Percentiles rank a stretch among this genome's conserved stretches.
Conservation (phyloP, 768 basidiomycete species). For the Lactarius indigo region DNA sequence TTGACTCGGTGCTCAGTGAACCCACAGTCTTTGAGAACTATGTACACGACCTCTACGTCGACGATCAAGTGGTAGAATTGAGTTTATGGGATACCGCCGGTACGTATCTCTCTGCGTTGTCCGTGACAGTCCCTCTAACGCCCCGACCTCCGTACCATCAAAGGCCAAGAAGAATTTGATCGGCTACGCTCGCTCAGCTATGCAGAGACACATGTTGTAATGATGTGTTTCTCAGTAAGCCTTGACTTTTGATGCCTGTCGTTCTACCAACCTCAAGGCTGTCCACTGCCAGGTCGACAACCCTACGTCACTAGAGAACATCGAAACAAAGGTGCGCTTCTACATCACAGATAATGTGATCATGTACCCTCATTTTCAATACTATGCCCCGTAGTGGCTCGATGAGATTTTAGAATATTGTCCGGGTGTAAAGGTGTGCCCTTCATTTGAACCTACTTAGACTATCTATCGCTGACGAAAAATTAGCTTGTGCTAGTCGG, state of each 20-base stretch:
- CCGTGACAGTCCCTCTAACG: background rate
- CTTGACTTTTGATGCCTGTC: background rate
- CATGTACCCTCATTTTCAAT: slow-evolving; percentile 1
- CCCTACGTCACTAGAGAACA: slow-evolving; percentile 91
- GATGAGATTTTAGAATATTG: slow-evolving; percentile 91
- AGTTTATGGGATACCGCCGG: slow-evolving; percentile 98
- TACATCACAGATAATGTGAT: slow-evolving; percentile 7
- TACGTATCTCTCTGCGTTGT: slow-evolving; percentile 34
- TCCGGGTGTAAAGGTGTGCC: slow-evolving; percentile 85
- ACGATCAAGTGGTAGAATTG: slow-evolving; percentile 85
- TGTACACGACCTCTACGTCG: slow-evolving; percentile 83
- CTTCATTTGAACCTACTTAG: slow-evolving; percentile 13
- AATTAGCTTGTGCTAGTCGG: slow-evolving; percentile 82
- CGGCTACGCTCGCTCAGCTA: slow-evolving; percentile 91
- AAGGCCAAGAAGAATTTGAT: slow-evolving; percentile 96
- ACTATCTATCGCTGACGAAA: background rate
- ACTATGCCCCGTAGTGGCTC: slow-evolving; percentile 64
- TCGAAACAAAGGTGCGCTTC: slow-evolving; percentile 75
- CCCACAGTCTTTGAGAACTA: slow-evolving; percentile 98
- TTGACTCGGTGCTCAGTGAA: slow-evolving; percentile 47
- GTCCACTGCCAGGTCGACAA: slow-evolving; percentile 68
- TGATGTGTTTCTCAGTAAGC: slow-evolving; percentile 92
- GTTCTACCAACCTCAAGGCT: slow-evolving; percentile 20
- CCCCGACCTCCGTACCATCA: slow-evolving; percentile 30
- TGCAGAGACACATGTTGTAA: slow-evolving; percentile 93